phyloP scores from a whole-genome alignment of 441 rosid genomes.

The Breynia disticha region DNA sequence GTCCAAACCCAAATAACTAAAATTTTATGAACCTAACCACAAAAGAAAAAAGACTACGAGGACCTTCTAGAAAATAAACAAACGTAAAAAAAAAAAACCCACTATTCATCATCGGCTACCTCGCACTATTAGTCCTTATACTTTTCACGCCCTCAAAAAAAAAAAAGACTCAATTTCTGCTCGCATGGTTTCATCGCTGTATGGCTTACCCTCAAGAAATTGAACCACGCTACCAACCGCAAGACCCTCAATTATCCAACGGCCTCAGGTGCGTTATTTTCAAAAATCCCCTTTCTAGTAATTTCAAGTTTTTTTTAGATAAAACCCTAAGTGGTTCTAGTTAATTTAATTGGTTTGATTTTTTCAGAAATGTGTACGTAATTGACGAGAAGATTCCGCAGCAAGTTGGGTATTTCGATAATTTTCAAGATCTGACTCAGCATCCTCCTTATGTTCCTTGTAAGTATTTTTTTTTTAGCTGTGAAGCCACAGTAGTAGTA shows the following conservation, averaged over 20 bases:
- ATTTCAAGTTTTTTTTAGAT: neutral
- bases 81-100: too few relatives aligned
- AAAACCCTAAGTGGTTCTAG: constrained; percentile 14
- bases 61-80: too few relatives aligned
- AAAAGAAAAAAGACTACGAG: too few relatives aligned
- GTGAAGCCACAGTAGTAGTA: neutral
- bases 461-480: constrained; percentile 19
- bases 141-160: too few relatives aligned
- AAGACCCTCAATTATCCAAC: constrained; percentile 26
- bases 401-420: constrained; percentile 29
- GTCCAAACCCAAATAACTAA: too few relatives aligned
- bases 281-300: neutral
- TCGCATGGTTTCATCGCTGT: neutral
- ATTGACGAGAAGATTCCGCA: constrained; percentile 48
- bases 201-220: constrained; percentile 47
- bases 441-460: constrained; percentile 86
- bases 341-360: neutral
- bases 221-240: constrained; percentile 24
- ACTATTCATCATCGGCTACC: too few relatives aligned
- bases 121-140: too few relatives aligned
- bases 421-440: constrained; percentile 53
- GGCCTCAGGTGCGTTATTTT: constrained; percentile 23
- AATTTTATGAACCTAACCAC: too few relatives aligned
- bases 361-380: constrained; percentile 36
- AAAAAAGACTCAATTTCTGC: too few relatives aligned